Percentiles rank a stretch among this genome's conserved stretches.
phyloP scores from a whole-genome alignment of 805 yeast species.

The Nakazawaea holstii region DNA sequence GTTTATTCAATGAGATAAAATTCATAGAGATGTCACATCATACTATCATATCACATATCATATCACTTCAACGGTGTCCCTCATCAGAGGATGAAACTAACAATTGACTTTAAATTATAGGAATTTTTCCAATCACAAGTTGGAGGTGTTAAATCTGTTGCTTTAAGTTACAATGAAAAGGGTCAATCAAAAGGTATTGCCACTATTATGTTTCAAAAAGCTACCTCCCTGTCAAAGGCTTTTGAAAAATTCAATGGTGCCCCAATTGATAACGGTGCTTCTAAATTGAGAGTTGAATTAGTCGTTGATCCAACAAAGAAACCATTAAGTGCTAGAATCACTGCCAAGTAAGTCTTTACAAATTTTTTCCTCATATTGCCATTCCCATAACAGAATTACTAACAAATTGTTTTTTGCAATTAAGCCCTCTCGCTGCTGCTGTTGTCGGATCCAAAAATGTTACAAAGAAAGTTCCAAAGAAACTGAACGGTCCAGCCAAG shows the following conservation, averaged over 20 bases:
- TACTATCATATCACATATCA: neutral
- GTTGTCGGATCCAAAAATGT: constrained; percentile 40
- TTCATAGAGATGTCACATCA: neutral
- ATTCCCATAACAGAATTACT: neutral
- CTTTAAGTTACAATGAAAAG: constrained; percentile 74
- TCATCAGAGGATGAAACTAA: neutral
- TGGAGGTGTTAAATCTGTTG: constrained; percentile 74
- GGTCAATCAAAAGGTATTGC: constrained; percentile 93
- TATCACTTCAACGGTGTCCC: neutral
- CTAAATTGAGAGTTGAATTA: constrained; percentile 72
- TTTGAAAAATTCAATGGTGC: constrained; percentile 85
- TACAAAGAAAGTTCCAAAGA: constrained; percentile 33
- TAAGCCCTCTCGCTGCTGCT: constrained; percentile 13
- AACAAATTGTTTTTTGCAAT: neutral
- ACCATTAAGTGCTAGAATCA: constrained; percentile 71
- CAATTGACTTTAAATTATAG: constrained; percentile 31
- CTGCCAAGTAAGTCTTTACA: constrained; percentile 35
- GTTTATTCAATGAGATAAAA: too few relatives aligned
- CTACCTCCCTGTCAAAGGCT: constrained; percentile 70
- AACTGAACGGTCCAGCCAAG: constrained; percentile 20
- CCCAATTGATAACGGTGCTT: constrained; percentile 84
- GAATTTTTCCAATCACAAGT: constrained; percentile 85
- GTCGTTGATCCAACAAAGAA: constrained; percentile 78
- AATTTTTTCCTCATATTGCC: neutral
- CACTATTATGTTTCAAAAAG: constrained; percentile 68